phyloP scores from a whole-genome alignment of 2,329 filamentous ascomycete species.

The Pleoardoris graminearum region DNA sequence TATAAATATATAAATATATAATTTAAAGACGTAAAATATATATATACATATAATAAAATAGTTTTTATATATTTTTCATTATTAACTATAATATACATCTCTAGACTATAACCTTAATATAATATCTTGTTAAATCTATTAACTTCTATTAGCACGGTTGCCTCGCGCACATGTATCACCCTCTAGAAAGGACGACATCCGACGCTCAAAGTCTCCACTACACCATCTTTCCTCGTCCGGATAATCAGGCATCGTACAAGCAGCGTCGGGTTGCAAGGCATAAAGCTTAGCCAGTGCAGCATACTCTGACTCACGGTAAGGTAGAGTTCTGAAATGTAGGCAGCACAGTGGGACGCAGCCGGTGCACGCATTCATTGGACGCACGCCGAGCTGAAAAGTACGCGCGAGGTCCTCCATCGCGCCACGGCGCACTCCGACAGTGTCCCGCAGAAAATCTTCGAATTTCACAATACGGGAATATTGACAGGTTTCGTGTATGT shows the following conservation, averaged over 20 bases:
- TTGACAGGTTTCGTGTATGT: not conserved
- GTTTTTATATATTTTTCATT: too few relatives aligned
- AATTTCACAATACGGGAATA: not conserved
- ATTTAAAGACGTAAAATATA: too few relatives aligned
- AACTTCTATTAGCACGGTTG: too few relatives aligned
- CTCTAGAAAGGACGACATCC: too few relatives aligned
- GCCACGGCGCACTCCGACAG: slow-evolving; percentile 4
- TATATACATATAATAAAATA: too few relatives aligned
- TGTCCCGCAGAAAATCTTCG: not conserved
- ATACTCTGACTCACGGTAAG: not conserved
- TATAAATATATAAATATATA: too few relatives aligned
- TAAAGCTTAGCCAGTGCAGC: slow-evolving; percentile 6
- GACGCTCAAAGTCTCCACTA: not conserved
- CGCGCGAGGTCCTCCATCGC: not conserved
- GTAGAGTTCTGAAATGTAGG: not conserved
- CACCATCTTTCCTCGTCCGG: not conserved
- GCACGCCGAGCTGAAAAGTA: not conserved
- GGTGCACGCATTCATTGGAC: slow-evolving; percentile 3
- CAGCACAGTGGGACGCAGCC: not conserved
- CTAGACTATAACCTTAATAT: too few relatives aligned
- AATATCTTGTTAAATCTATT: too few relatives aligned
- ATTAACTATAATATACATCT: too few relatives aligned
- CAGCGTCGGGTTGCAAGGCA: slow-evolving; percentile 3
- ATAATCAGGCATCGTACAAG: not conserved
- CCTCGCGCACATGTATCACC: too few relatives aligned